Conservation (phyloP, 2,329 filamentous ascomycete genomes). For the Sodiomyces alkalinus region DNA sequence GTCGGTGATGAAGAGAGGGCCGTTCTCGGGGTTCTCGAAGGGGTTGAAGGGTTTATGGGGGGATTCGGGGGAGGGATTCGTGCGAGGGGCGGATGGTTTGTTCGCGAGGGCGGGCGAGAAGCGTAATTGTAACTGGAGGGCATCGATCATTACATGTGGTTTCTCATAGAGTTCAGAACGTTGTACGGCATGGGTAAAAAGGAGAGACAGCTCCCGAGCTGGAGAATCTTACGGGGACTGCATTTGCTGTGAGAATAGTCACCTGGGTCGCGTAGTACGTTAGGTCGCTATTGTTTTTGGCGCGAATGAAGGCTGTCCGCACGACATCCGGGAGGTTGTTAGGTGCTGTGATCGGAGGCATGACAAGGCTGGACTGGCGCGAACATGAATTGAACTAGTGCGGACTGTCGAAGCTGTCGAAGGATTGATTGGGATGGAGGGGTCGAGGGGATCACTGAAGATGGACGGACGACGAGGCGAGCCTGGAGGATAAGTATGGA, state of each 20-base stretch:
- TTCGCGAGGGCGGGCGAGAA: constrained; percentile 54
- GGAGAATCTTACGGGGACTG: constrained; percentile 23
- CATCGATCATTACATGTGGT: constrained; percentile 1
- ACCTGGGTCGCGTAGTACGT: constrained; percentile 40
- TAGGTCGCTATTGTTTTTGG: constrained; percentile 31
- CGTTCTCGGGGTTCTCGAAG: constrained; percentile 43
- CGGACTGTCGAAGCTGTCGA: too few species aligned
- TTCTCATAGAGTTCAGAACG: too few species aligned
- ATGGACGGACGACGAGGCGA: too few species aligned
- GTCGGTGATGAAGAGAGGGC: constrained; percentile 35
- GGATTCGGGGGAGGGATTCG: constrained; percentile 16
- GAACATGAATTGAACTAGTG: too few species aligned
- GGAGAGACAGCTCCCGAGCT: neutral
- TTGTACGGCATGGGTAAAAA: neutral
- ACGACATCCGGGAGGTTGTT: constrained; percentile 35
- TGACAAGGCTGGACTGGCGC: too few species aligned
- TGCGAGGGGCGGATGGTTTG: constrained; percentile 41
- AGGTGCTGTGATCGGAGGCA: constrained; percentile 25
- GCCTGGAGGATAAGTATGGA: too few species aligned
- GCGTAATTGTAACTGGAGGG: constrained; percentile 51
- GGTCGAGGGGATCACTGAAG: too few species aligned
- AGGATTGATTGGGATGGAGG: too few species aligned
- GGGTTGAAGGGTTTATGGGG: constrained; percentile 37
- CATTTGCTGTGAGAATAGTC: constrained; percentile 26
- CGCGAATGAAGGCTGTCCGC: constrained; percentile 30